Evolutionary conservation across 805 yeast species (phyloP).

Genomic region (Myxozyma sirexii): DNA sequence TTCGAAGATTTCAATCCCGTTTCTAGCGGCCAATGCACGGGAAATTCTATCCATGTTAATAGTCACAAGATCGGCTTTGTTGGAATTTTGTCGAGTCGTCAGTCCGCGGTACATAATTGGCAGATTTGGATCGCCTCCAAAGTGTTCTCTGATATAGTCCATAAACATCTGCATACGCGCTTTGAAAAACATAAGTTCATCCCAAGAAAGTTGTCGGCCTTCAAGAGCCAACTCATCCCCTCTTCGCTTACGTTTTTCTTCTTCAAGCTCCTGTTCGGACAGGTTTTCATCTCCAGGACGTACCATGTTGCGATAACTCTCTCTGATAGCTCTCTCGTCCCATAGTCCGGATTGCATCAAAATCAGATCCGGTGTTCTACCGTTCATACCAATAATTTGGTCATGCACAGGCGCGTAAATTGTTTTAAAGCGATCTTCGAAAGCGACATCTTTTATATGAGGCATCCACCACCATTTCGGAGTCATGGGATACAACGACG

Average conservation of each 20-base stretch:
- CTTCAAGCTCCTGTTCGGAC: slow-evolving; percentile 1
- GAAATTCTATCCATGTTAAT: slow-evolving; percentile 27
- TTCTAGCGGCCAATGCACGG: slow-evolving; percentile 16
- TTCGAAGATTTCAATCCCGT: slow-evolving; percentile 28
- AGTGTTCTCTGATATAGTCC: slow-evolving; percentile 5
- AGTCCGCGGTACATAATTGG: slow-evolving; percentile 29
- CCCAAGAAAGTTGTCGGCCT: slow-evolving; percentile 32
- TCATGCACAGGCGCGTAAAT: slow-evolving; percentile 17
- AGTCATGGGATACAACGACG: slow-evolving; percentile 27
- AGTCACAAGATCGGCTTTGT: slow-evolving; percentile 13
- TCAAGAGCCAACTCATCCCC: slow-evolving; percentile 16
- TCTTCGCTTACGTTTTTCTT: neutral
- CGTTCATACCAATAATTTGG: slow-evolving; percentile 23
- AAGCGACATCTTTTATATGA: slow-evolving; percentile 26
- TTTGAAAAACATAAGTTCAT: slow-evolving; percentile 28
- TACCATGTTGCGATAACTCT: slow-evolving; percentile 8
- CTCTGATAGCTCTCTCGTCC: slow-evolving; percentile 32
- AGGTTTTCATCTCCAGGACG: slow-evolving; percentile 18
- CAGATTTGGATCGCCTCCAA: slow-evolving; percentile 17
- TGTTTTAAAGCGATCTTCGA: slow-evolving; percentile 28
- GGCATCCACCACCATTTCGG: slow-evolving; percentile 33
- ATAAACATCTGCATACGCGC: slow-evolving; percentile 24
- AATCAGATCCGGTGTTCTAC: slow-evolving; percentile 24
- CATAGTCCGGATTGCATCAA: slow-evolving; percentile 30
- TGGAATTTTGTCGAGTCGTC: slow-evolving; percentile 25